Base-by-base conservation (phyloP, 257 asterid genomes). In the Lavandula angustifolia region DNA sequence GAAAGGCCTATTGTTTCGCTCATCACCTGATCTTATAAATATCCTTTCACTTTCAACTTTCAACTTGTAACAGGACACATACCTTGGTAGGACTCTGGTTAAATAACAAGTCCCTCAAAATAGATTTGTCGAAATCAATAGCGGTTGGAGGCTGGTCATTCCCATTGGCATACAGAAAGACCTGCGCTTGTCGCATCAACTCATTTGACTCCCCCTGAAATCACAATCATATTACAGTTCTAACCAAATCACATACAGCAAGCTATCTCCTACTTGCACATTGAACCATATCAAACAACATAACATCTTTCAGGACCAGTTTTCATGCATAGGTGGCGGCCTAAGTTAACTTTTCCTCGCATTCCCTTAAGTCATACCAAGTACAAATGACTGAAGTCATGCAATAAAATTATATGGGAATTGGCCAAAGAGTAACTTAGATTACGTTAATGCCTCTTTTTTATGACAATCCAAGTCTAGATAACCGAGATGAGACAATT, bases 61-160 rank as follows among this genome's bases (percentile, higher is more conserved):
- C n/a, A n/a, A n/a, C n/a, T n/a, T n/a, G 18, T 44, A 6, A 60
- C 9, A 8, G 38, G 12, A 53, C 29, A 55, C 47, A 46, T 82
- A 94, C 99, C 97, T 94, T 94, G 62, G 91, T 35, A 35, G 99
- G 96, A 63, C 95, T 89, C 66, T 87, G 95, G 85, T 94, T 94
- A 80, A 94, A 94, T 56, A 94, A 72, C 71, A 94, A 74, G 74
- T 94, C 96, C 81, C 69, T 87, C 70, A 86, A 55, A 44, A 94
- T 82, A 29, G 92, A 78, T 74, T 91, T 94, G 75, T 94, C 85
- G 47, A 87, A 75, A 70, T 90, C 95, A 61, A 94, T 87, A 58
- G 97, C 92, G 33, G 99, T 90, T 71, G 99, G 99, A 50, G 96
- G 77, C 71, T 78, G 82, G 62, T 76, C 42, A 37, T 79, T 90